Percentiles rank a stretch among this genome's conserved stretches.
Conservation (phyloP, 1,284 basidiomycete genomes). For the Moesziomyces sp. region DNA sequence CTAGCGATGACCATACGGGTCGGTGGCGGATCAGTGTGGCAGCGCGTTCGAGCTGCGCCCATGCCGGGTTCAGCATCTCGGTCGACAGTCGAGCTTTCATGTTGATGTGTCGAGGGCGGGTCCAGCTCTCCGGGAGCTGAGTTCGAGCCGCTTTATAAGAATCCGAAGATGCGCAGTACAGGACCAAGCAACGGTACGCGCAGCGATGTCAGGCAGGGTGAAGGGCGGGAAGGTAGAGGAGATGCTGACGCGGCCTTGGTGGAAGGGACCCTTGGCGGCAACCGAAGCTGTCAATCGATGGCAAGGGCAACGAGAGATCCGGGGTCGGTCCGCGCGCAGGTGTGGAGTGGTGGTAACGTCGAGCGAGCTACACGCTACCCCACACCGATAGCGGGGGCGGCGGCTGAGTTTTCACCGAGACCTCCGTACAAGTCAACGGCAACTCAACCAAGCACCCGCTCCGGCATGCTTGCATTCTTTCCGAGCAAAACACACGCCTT, state of each 20-base stretch:
- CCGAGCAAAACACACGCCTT: too few species aligned
- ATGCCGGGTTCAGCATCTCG: background rate
- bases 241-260: background rate
- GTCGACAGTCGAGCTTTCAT: constrained; percentile 24
- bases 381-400: too few species aligned
- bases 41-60: background rate
- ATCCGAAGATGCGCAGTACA: background rate
- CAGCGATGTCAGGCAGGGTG: background rate
- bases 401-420: too few species aligned
- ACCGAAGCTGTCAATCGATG: background rate
- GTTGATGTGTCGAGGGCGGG: background rate
- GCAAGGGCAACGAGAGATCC: too few species aligned
- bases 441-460: too few species aligned
- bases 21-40: constrained; percentile 5
- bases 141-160: too few species aligned
- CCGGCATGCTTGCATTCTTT: too few species aligned
- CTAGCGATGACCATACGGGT: constrained; percentile 13
- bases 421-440: too few species aligned
- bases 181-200: background rate
- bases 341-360: too few species aligned
- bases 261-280: background rate
- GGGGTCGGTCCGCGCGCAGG: too few species aligned
- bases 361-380: too few species aligned
- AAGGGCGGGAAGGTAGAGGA: background rate
- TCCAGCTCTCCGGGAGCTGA: background rate